These are phyloP conservation scores for Blumeria hordei DNA, from an alignment of 2,329 filamentous ascomycete genomes.

Conservation along the genomic window DNA sequence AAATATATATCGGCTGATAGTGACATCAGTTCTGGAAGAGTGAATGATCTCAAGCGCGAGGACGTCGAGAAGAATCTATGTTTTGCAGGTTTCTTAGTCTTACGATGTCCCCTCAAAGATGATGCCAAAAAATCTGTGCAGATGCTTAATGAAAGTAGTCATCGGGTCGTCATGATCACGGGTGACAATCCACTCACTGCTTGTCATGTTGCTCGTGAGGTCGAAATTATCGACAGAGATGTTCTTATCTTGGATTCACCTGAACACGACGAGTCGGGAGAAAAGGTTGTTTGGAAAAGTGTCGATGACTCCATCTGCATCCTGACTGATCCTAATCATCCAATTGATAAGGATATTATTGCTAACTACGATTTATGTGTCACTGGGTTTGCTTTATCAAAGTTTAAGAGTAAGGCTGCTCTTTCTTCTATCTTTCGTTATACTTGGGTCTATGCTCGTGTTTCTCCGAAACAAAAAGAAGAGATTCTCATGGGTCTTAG, in stretches of 20 bases:
- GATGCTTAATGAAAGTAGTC: constrained; percentile 97
- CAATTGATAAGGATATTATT: constrained; percentile 60
- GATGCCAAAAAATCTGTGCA: constrained; percentile 83
- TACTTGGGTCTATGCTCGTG: constrained; percentile 93
- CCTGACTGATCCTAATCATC: constrained; percentile 59
- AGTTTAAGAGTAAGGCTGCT: constrained; percentile 61
- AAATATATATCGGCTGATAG: constrained; percentile 66
- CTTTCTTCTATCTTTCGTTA: constrained; percentile 61
- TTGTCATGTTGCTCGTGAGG: constrained; percentile 80
- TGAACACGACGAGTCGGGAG: constrained; percentile 61
- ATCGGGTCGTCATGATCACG: constrained; percentile 97
- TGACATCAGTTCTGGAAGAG: constrained; percentile 59
- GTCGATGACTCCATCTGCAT: constrained; percentile 77
- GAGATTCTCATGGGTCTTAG: constrained; percentile 92
- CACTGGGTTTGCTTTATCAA: constrained; percentile 77
- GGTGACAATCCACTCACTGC: constrained; percentile 94
- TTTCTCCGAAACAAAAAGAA: constrained; percentile 97
- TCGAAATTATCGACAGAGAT: constrained; percentile 92
- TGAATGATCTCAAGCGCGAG: constrained; percentile 88
- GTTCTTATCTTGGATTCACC: constrained; percentile 87
- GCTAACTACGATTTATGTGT: constrained; percentile 78
- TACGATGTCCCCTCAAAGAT: constrained; percentile 89
- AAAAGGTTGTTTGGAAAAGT: constrained; percentile 78
- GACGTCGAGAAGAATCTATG: constrained; percentile 63
- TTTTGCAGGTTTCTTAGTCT: constrained; percentile 86